These are phyloP conservation scores for Mycena haematopus DNA, from an alignment of 768 basidiomycete genomes.

Conservation along the genomic window DNA sequence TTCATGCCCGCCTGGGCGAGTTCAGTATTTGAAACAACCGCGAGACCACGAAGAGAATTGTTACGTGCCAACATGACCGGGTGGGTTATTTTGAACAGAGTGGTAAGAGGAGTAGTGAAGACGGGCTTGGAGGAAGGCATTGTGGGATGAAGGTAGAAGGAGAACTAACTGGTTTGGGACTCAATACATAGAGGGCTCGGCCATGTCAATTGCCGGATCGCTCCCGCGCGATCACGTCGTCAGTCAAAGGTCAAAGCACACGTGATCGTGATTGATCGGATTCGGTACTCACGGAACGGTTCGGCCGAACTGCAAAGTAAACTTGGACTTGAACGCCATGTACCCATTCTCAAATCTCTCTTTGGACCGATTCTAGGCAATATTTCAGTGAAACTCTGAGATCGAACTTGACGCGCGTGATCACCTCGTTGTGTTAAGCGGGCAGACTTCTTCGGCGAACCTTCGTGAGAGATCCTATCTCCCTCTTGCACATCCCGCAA, in stretches of 20 bases:
- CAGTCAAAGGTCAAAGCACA: background rate
- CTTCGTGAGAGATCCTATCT: background rate
- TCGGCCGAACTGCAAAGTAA: too few relatives aligned
- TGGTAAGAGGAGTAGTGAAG: conserved; percentile 77
- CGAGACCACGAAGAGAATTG: too few relatives aligned
- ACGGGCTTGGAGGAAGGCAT: conserved; percentile 74
- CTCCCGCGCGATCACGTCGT: background rate
- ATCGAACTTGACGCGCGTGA: background rate
- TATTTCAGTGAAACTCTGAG: background rate
- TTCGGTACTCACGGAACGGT: too few relatives aligned
- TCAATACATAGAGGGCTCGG: background rate
- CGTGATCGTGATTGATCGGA: background rate
- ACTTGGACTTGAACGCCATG: too few relatives aligned
- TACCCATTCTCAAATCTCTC: too few relatives aligned
- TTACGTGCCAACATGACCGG: conserved; percentile 84
- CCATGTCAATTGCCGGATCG: background rate
- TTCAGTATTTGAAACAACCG: background rate
- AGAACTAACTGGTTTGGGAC: conserved; percentile 1
- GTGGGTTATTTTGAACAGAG: conserved; percentile 78
- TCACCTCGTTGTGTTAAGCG: background rate
- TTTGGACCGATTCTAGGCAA: too few relatives aligned
- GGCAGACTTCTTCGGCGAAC: background rate
- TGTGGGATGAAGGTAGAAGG: background rate
- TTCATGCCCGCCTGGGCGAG: conserved; percentile 69
- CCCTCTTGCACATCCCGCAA: background rate